Evolutionary conservation across 2,329 filamentous ascomycete species (phyloP).

Genomic region (Aspergillus sp.): DNA sequence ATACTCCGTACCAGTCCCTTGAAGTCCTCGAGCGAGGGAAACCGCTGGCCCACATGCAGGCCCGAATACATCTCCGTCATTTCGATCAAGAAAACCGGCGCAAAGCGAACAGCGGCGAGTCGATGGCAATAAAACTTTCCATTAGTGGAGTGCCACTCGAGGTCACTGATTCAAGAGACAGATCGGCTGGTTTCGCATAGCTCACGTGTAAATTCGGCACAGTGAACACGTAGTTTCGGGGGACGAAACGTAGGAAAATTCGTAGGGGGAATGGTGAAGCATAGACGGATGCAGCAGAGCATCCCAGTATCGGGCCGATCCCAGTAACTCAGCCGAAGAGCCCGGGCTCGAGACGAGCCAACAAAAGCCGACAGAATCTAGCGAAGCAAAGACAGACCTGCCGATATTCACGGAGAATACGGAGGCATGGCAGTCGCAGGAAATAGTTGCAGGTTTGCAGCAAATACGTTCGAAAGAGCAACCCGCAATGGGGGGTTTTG

Average conservation of each 20-base stretch:
- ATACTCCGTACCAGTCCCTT: constrained; percentile 40
- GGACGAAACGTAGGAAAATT: not conserved
- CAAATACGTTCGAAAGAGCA: constrained; percentile 4
- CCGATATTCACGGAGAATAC: not conserved
- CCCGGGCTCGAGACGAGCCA: not conserved
- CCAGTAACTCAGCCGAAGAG: not conserved
- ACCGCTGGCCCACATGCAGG: constrained; percentile 40
- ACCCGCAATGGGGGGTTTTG: constrained; percentile 5
- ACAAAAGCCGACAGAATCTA: not conserved
- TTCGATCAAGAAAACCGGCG: constrained; percentile 14
- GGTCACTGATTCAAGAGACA: constrained; percentile 1
- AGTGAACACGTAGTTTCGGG: not conserved
- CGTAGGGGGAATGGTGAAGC: not conserved
- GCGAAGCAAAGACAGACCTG: not conserved
- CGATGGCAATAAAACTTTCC: constrained; percentile 21
- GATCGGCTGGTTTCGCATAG: constrained; percentile 13
- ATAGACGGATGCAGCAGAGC: constrained; percentile 3
- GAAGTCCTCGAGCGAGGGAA: constrained; percentile 40
- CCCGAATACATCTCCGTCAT: constrained; percentile 43
- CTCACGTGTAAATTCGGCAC: constrained; percentile 1
- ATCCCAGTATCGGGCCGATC: constrained; percentile 4
- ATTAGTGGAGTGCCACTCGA: constrained; percentile 22
- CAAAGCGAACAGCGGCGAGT: constrained; percentile 16
- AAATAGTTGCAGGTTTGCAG: constrained; percentile 5
- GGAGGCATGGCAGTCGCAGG: not conserved